Evolutionary conservation across 2,329 filamentous ascomycete species (phyloP), one percentile per base, ranked within the genome.

Genomic region (Calonectria naviculata): DNA sequence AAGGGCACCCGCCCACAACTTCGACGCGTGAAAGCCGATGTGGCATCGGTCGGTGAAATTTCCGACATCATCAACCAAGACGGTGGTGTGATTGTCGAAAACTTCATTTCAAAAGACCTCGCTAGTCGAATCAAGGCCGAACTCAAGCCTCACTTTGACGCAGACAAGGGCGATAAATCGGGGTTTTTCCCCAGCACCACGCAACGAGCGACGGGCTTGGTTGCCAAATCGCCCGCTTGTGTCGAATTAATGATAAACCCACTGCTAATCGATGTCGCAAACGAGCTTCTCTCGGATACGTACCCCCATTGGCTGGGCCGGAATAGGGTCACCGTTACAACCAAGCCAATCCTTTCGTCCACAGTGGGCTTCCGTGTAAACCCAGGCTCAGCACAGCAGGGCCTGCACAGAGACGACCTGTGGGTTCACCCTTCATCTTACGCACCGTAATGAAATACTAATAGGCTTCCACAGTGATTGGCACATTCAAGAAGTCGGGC

Each of bases 161-260:
- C 75, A 4, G 83, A 85, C 71, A 73, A 71, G 1, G 76, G 77
- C 19, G 83, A 85, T 71, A 74, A 78, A 34, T 81, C 79, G 24
- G 83, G 83, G 8, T 84, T 85, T 77, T 85, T 85, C 47, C 83
- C 83, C 2, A 67, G 71, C 2, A 85, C 83, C 0, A 85, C 82
- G 0, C 81, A 84, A 69, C 78, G 84, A 24, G 84, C 84, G 0
- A 81, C 81, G 2, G 83, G 84, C 2, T 70, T 86, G 21, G 71
- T 85, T 17, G 81, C 76, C 4, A 77, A 81, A 12, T 85, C 84
- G 0, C 80, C 83, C 38, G 80, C 78, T 1, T 84, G 83, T 31
- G 79, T 82, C n/a, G 80, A 85, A 60, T 78, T 83, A 9, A 79
- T 80, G 1, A 79, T 79, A 41, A 85, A 81, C 34, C 70, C 63